Percentiles rank a stretch among this genome's conserved stretches.
Evolutionary conservation across 345 rosid species (phyloP).

Genomic region (Dovyalis caffra): DNA sequence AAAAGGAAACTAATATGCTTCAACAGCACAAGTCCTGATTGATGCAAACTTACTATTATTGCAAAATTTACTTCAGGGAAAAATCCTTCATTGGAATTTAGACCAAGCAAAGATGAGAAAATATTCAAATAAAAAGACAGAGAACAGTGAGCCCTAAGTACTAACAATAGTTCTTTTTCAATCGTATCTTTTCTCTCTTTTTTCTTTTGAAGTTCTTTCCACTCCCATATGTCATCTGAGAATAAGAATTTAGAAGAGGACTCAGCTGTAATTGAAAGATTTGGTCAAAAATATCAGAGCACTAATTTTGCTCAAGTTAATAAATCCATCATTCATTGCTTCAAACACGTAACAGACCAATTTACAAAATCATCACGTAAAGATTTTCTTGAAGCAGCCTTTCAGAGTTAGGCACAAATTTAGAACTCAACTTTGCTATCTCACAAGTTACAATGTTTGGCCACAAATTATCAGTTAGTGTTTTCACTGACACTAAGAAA

Average conservation of each 20-base stretch:
- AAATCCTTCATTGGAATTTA: neutral
- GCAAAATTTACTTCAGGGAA: neutral
- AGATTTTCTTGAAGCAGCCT: neutral
- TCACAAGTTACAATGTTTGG: neutral
- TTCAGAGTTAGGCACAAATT: neutral
- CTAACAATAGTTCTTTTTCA: too few species aligned
- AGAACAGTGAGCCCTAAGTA: neutral
- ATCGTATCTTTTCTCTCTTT: neutral
- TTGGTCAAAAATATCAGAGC: neutral
- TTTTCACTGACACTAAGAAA: neutral
- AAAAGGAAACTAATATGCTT: neutral
- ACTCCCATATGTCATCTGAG: neutral
- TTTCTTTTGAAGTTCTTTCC: neutral
- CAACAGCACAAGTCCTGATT: neutral
- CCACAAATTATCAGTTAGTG: neutral
- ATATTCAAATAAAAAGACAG: neutral
- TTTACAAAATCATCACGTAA: neutral
- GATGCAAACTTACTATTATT: neutral
- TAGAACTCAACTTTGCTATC: neutral
- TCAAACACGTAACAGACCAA: neutral
- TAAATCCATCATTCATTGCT: neutral
- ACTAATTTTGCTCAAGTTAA: neutral
- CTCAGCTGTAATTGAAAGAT: neutral
- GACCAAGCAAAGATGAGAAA: neutral
- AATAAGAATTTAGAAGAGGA: neutral